These are phyloP conservation scores for Cunninghamia lanceolata DNA, from an alignment of 75 land plant genomes.

Conservation along the genomic window DNA sequence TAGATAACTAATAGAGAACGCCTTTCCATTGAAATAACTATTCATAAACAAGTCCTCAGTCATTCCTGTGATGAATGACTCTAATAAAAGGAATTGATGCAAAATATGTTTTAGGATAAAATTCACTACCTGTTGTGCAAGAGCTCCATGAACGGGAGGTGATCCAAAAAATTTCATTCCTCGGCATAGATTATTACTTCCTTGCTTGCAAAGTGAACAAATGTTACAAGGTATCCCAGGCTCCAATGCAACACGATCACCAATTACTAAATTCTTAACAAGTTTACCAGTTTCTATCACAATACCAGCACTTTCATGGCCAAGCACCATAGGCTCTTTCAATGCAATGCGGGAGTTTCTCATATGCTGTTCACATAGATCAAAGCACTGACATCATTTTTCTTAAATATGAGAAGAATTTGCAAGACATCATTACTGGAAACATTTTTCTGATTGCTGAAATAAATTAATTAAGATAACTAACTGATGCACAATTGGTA, in stretches of 20 bases:
- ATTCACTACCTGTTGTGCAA: slow-evolving; percentile 27
- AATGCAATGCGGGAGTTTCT: slow-evolving; percentile 24
- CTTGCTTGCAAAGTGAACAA: slow-evolving; percentile 65
- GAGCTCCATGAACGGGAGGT: slow-evolving; percentile 45
- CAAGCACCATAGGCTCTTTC: slow-evolving; percentile 50
- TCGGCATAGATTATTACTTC: slow-evolving; percentile 33
- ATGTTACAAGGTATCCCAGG: slow-evolving; percentile 34
- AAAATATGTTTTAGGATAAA: not conserved
- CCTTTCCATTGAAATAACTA: not conserved
- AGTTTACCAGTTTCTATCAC: slow-evolving; percentile 29
- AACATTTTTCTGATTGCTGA: not conserved
- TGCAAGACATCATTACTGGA: not conserved
- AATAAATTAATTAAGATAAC: not conserved
- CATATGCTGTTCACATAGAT: slow-evolving; percentile 20
- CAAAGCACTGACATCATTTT: not conserved
- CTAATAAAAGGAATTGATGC: not conserved
- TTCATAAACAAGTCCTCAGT: not conserved
- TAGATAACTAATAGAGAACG: not conserved
- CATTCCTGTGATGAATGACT: not conserved
- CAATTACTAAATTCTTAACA: slow-evolving; percentile 28
- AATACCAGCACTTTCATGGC: slow-evolving; percentile 41
- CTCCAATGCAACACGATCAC: slow-evolving; percentile 44
- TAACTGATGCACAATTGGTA: not conserved
- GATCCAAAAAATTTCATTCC: slow-evolving; percentile 42
- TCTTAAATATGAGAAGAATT: not conserved